Evolutionary conservation across 2,329 filamentous ascomycete species (phyloP).

Genomic region (Xylariaceae sp.): DNA sequence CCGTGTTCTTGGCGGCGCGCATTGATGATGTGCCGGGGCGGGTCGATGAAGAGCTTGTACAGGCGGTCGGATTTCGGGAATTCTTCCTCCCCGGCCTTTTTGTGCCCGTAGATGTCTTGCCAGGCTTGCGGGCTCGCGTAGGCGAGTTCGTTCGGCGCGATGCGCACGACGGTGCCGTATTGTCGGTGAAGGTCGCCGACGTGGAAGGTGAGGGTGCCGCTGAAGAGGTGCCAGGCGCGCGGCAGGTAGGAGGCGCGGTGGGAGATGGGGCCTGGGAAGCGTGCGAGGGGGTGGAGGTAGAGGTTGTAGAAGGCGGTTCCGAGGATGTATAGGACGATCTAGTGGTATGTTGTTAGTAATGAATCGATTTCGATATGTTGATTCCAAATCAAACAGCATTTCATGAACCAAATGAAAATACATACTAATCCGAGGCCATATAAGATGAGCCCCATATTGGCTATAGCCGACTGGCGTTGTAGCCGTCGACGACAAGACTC

Average conservation of each 20-base stretch:
- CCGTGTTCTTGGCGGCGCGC: conserved; percentile 33
- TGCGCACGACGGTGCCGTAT: conserved; percentile 39
- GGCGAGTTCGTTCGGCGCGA: conserved; percentile 39
- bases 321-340: conserved; percentile 21
- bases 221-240: conserved; percentile 22
- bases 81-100: conserved; percentile 27
- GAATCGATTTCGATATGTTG: too few relatives aligned
- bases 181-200: conserved; percentile 31
- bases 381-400: too few relatives aligned
- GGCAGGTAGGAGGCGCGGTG: conserved; percentile 25
- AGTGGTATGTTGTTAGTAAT: not conserved
- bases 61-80: conserved; percentile 30
- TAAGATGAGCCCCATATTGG: conserved; percentile 16
- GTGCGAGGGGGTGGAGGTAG: conserved; percentile 28
- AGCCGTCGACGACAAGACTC: conserved; percentile 1
- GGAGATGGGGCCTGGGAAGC: conserved; percentile 29
- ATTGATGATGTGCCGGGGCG: conserved; percentile 31
- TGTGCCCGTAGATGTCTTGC: conserved; percentile 39
- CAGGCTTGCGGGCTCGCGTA: conserved; percentile 37
- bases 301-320: conserved; percentile 26
- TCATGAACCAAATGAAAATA: not conserved
- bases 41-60: conserved; percentile 25
- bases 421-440: conserved; percentile 14
- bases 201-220: conserved; percentile 25
- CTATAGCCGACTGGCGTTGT: conserved; percentile 14